phyloP scores from a whole-genome alignment of 1,284 basidiomycete species.

The Lignosus rhinocerotis region DNA sequence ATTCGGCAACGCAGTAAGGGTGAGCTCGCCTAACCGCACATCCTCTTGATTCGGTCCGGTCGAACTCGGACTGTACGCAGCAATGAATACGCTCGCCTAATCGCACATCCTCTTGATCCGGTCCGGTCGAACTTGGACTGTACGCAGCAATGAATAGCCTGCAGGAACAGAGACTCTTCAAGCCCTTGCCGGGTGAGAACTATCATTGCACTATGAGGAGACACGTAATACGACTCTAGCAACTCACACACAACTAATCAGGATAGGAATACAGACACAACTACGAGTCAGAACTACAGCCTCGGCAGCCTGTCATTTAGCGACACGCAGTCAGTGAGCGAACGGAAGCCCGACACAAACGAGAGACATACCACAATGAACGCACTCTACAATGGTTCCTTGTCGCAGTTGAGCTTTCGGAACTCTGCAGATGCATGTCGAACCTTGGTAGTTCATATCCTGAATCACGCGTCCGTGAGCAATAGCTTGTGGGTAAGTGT shows the following conservation, averaged over 20 bases:
- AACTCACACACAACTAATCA: slow-evolving; percentile 1
- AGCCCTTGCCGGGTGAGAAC: too few species aligned
- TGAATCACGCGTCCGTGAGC: slow-evolving; percentile 31
- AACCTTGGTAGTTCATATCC: slow-evolving; percentile 99
- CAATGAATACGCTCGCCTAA: too few species aligned
- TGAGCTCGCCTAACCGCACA: too few species aligned
- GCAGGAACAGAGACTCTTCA: too few species aligned
- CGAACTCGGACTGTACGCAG: too few species aligned
- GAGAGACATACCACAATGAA: slow-evolving; percentile 81
- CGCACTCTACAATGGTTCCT: slow-evolving; percentile 95
- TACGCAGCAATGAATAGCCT: too few species aligned
- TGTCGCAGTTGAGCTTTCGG: slow-evolving; percentile 91
- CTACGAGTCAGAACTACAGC: slow-evolving; percentile 29
- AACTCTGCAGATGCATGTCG: slow-evolving; percentile 98
- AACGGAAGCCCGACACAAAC: background rate
- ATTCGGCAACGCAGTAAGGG: too few species aligned
- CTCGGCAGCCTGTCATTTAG: slow-evolving; percentile 23
- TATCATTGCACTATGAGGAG: too few species aligned
- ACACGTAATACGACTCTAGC: too few species aligned
- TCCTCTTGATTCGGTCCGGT: too few species aligned
- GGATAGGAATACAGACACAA: slow-evolving; percentile 1
- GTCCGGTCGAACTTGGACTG: too few species aligned
- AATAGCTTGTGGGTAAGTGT: background rate
- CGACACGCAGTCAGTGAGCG: background rate
- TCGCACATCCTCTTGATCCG: too few species aligned